phyloP scores from a whole-genome alignment of 192 early-diverging fungal genomes.

The Umbelopsis sp. region DNA sequence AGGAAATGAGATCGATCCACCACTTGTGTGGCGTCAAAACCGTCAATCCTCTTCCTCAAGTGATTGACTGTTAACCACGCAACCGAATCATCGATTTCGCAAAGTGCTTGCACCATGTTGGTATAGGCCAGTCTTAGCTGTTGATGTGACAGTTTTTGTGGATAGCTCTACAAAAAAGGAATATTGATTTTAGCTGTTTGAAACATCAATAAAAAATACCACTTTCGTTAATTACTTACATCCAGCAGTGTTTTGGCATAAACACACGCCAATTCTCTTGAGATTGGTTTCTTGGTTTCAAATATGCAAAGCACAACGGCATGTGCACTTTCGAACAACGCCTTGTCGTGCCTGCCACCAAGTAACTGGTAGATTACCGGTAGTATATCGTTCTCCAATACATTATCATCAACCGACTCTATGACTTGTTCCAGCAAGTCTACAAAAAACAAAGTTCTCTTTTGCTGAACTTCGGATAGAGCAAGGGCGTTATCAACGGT shows the following conservation, averaged over 20 bases:
- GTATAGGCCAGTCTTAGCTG: slow-evolving; percentile 54
- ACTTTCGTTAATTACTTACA: slow-evolving; percentile 24
- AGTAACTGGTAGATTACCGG: slow-evolving; percentile 49
- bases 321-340: slow-evolving; percentile 57
- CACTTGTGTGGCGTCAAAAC: slow-evolving; percentile 13
- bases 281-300: slow-evolving; percentile 47
- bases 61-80: slow-evolving; percentile 55
- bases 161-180: slow-evolving; percentile 44
- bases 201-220: slow-evolving; percentile 22
- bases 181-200: neutral
- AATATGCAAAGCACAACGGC: slow-evolving; percentile 51
- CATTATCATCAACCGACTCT: slow-evolving; percentile 41
- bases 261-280: slow-evolving; percentile 48
- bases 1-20: slow-evolving; percentile 28
- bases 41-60: slow-evolving; percentile 43
- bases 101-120: slow-evolving; percentile 51
- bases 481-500: neutral
- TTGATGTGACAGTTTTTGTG: slow-evolving; percentile 45
- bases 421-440: slow-evolving; percentile 54
- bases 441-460: slow-evolving; percentile 47
- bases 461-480: slow-evolving; percentile 37
- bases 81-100: slow-evolving; percentile 51
- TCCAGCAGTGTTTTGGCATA: slow-evolving; percentile 53
- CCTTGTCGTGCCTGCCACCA: slow-evolving; percentile 32
- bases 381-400: slow-evolving; percentile 49